A percentile compares a stretch with the other conserved stretches of the same genome.
phyloP scores from a whole-genome alignment of 805 yeast species.

The Hanseniaspora taiwanica region DNA sequence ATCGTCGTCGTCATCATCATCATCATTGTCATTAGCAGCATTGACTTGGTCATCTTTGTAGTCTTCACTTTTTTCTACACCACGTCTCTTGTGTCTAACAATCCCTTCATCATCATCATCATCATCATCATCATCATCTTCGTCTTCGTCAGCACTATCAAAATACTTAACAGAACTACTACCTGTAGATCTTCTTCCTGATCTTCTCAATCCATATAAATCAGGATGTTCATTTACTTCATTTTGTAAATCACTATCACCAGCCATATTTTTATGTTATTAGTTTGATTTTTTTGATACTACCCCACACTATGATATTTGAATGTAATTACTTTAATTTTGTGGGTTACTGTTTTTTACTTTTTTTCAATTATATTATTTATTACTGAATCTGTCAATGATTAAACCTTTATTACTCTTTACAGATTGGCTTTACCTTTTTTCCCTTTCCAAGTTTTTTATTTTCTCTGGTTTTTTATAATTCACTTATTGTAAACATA shows the following conservation, averaged over 20 bases:
- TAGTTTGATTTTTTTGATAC: neutral
- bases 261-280: neutral
- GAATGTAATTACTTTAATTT: no score
- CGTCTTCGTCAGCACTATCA: conserved; percentile 1
- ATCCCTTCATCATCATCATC: conserved; percentile 13
- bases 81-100: conserved; percentile 7
- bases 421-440: no score
- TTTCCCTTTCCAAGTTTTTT: no score
- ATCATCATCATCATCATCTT: conserved; percentile 13
- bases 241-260: conserved; percentile 27
- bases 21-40: conserved; percentile 16
- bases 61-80: conserved; percentile 14
- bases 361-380: no score
- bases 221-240: conserved; percentile 63
- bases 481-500: no score
- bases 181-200: conserved; percentile 25
- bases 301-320: no score
- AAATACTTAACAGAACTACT: no score
- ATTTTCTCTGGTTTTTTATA: no score
- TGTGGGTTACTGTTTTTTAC: no score
- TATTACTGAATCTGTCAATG: no score
- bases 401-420: no score
- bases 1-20: conserved; percentile 10
- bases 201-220: conserved; percentile 27
- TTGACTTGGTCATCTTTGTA: conserved; percentile 17